Evolutionary conservation across 2,329 filamentous ascomycete species (phyloP).

Genomic region (Aspergillus felis): DNA sequence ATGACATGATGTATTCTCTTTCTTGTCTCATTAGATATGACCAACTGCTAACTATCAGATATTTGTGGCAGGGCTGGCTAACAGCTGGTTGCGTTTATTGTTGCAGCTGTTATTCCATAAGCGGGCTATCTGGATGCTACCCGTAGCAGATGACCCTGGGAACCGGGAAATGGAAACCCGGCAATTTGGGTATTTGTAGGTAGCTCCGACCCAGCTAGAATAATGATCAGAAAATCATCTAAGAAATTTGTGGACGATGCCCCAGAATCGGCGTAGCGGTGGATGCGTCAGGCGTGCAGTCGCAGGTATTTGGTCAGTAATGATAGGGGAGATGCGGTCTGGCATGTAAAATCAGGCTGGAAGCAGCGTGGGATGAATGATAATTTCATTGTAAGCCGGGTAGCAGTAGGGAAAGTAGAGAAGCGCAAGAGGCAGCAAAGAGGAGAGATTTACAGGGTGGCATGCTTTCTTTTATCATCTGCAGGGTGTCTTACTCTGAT

Average conservation of each 20-base stretch:
- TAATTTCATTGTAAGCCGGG: not conserved
- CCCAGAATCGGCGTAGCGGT: constrained; percentile 24
- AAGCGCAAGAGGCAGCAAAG: not conserved
- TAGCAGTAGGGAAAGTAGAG: not conserved
- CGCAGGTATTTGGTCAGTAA: constrained; percentile 16
- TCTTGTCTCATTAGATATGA: no score
- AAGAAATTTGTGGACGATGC: constrained; percentile 25
- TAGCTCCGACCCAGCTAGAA: constrained; percentile 25
- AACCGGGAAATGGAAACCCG: constrained; percentile 34
- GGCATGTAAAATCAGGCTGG: constrained; percentile 18
- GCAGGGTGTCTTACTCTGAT: no score
- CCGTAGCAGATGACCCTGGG: constrained; percentile 32
- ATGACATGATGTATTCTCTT: no score
- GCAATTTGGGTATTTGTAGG: constrained; percentile 31
- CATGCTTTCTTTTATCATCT: no score
- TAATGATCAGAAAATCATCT: constrained; percentile 26
- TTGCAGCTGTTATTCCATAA: no score
- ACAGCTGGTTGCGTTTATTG: no score
- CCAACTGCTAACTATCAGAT: no score
- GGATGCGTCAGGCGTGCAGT: constrained; percentile 16
- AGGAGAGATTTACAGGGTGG: no score
- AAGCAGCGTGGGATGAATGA: constrained; percentile 9
- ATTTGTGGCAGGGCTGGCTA: no score
- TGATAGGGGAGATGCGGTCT: constrained; percentile 4
- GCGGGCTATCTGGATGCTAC: constrained; percentile 31